phyloP scores from a whole-genome alignment of 805 yeast genomes.

The Ogataea angusta region DNA sequence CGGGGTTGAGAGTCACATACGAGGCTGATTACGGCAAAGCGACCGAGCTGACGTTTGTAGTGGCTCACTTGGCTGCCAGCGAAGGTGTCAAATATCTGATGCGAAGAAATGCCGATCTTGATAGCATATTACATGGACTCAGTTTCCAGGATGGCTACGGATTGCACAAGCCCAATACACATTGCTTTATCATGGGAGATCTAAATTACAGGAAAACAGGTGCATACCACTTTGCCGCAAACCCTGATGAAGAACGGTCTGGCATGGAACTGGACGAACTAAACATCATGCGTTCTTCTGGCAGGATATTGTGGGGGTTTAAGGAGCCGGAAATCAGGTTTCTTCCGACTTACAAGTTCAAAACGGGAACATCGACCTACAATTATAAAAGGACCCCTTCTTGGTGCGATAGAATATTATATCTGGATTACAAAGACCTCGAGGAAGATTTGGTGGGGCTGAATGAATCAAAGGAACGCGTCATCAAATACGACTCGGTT shows the following conservation, averaged over 20 bases:
- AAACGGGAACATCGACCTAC: constrained; percentile 43
- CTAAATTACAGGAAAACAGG: constrained; percentile 66
- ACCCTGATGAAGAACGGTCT: not conserved
- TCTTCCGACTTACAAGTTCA: constrained; percentile 78
- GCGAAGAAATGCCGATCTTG: constrained; percentile 52
- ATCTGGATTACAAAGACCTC: constrained; percentile 38
- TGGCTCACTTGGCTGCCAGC: constrained; percentile 73
- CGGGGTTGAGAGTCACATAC: constrained; percentile 51
- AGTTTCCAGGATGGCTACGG: constrained; percentile 58
- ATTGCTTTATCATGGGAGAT: constrained; percentile 79
- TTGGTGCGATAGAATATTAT: constrained; percentile 88
- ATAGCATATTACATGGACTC: constrained; percentile 47
- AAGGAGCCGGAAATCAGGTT: constrained; percentile 63
- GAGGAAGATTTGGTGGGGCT: not conserved
- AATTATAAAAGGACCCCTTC: constrained; percentile 66
- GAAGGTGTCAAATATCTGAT: constrained; percentile 55
- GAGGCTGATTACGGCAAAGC: constrained; percentile 18
- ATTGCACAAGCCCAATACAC: constrained; percentile 49
- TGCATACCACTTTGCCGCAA: constrained; percentile 12
- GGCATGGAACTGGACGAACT: constrained; percentile 46
- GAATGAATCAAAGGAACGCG: not conserved
- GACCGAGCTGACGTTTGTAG: constrained; percentile 55
- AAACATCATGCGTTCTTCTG: constrained; percentile 36
- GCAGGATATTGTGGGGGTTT: constrained; percentile 57
- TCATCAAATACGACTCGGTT: constrained; percentile 49